Evolutionary conservation across 306 rosid genomes (phyloP).

Genomic region (Lotus japonicus): DNA sequence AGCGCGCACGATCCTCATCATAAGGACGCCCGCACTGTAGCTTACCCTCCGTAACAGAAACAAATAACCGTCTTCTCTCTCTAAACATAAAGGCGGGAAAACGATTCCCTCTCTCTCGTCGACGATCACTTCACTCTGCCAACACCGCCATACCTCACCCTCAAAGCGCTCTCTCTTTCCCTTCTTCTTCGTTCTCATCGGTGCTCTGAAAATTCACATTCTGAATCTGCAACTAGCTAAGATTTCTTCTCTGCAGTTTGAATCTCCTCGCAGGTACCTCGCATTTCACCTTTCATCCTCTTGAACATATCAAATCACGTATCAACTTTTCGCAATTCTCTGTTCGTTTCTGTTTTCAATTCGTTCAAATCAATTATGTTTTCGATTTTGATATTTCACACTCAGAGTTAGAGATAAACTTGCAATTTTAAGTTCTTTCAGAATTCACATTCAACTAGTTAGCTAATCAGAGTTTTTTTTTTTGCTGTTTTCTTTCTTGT

Average conservation of each 20-base stretch:
- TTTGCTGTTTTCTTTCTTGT: neutral
- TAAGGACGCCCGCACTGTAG: conserved; percentile 1
- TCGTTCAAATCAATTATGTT: neutral
- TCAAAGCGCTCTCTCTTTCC: neutral
- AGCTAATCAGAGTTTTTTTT: neutral
- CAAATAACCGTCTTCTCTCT: neutral
- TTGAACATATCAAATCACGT: neutral
- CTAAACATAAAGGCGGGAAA: conserved; percentile 29
- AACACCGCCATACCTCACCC: neutral
- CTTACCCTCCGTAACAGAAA: neutral
- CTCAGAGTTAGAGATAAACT: no score
- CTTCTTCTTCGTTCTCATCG: neutral
- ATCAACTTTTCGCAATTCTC: neutral
- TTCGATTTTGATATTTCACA: neutral
- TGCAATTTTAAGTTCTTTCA: neutral
- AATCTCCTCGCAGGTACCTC: neutral
- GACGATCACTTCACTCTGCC: neutral
- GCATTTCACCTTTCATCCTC: neutral
- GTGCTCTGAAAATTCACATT: neutral
- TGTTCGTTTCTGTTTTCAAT: neutral
- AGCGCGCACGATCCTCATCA: neutral
- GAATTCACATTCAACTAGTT: neutral
- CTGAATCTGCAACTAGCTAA: neutral
- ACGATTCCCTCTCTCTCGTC: neutral
- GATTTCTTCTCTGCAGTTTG: neutral